Evolutionary conservation across 768 basidiomycete genomes (phyloP), one percentile per base, ranked within the genome.

Genomic region (Pleurotus giganteus): DNA sequence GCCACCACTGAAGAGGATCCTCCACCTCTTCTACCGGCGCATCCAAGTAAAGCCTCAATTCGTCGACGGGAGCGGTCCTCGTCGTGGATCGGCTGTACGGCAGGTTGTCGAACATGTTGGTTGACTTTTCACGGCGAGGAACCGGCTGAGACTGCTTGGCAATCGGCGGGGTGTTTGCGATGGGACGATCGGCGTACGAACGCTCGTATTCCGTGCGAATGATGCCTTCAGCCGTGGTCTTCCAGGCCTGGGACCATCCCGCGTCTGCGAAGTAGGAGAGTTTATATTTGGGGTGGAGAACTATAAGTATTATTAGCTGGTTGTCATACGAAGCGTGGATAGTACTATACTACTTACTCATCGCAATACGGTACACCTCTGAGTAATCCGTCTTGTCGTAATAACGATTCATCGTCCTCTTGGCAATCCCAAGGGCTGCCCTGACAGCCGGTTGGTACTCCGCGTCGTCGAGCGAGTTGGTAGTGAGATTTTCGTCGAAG

Each of bases 331-430:
- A n/a, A n/a, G n/a, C n/a, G n/a, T n/a, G n/a, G n/a, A n/a, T n/a
- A n/a, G n/a, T n/a, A n/a, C n/a, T n/a, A n/a, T n/a, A 9, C 6
- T 9, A 68, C 66, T 15, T 54, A 75, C 73, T 58, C 71, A 75
- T 75, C 6, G 69, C 70, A 60, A 75, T 71, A 0, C 63, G 56
- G 47, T 71, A 74, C 0, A 63, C 53, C 7, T 73, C 60, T 1
- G 68, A 69, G 2, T 51, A 19, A 57, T 74, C 73, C 1, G 69
- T 75, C 17, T 47, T 39, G 1, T 56, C 46, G 46, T 71, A 75
- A 52, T 73, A 73, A 1, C 54, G 23, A 55, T 74, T 71, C 2
- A 75, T 57, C 0, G 59, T 69, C 17, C 60, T 55, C 41, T 70
- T 68, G 2, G 58, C 67, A 8, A 69, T 51, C 9, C 47, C 54